Percentiles rank a stretch among this genome's conserved stretches.
phyloP scores from a whole-genome alignment of 768 basidiomycete species.

The Kwoniella europaea region DNA sequence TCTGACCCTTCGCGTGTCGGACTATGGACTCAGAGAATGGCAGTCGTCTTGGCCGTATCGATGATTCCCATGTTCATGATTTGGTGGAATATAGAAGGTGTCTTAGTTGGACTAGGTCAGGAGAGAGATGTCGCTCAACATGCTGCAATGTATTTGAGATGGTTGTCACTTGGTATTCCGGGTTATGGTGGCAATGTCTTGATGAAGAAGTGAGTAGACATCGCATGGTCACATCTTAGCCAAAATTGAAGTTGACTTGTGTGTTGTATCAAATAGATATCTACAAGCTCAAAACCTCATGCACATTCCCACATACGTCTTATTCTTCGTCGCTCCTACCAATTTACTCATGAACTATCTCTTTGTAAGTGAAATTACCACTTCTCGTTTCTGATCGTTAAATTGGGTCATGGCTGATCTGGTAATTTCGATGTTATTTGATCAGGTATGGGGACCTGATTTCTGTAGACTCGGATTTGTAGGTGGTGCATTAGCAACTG shows the following conservation, averaged over 20 bases:
- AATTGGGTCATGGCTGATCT: background rate
- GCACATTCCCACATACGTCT: conserved; percentile 80
- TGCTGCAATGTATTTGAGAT: conserved; percentile 77
- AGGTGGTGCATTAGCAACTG: conserved; percentile 89
- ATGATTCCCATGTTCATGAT: conserved; percentile 65
- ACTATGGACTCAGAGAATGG: conserved; percentile 86
- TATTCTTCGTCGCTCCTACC: conserved; percentile 79
- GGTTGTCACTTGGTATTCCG: conserved; percentile 77
- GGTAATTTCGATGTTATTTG: background rate
- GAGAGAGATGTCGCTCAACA: conserved; percentile 81
- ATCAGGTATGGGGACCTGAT: conserved; percentile 77
- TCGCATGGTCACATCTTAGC: too few species aligned
- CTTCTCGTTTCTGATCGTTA: background rate
- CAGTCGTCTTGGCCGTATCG: conserved; percentile 47
- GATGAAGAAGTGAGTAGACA: conserved; percentile 59
- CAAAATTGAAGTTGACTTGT: too few species aligned
- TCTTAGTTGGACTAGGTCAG: conserved; percentile 67
- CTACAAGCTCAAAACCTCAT: conserved; percentile 89
- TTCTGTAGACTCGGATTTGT: conserved; percentile 81
- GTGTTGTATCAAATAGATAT: conserved; percentile 60
- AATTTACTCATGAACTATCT: conserved; percentile 82
- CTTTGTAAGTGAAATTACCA: conserved; percentile 62
- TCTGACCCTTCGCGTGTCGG: conserved; percentile 81
- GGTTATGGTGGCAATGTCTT: conserved; percentile 69
- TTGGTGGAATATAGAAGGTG: conserved; percentile 81